Evolutionary conservation across 2,329 filamentous ascomycete species (phyloP), one percentile per base, ranked within the genome.

Genomic region (Leptographium wingfieldii): DNA sequence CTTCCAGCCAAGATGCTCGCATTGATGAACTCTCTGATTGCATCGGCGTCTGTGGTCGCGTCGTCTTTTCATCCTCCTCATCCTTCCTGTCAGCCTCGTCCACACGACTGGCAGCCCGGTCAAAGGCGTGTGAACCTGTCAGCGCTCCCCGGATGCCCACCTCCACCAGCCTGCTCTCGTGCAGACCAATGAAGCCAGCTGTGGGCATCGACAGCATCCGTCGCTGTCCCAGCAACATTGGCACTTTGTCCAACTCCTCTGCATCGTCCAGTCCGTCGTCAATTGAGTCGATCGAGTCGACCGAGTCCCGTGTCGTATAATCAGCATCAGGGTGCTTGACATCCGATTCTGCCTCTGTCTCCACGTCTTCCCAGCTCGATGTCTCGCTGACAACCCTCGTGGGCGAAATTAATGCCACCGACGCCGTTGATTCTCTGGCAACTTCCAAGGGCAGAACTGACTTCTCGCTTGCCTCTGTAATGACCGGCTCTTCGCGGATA

Each of bases 111-210:
- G 25, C 49, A 14, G 25, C 27, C 12, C 58, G 55, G 58, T 63
- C 65, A 55, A 67, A 67, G 0, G 66, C 65, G 2, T 66, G 65
- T 19, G 65, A 61, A 3, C 68, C 67, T 1, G 66, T 68, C 49
- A 71, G 63, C 3, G 70, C 69, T 14, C 67, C 65, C 16, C 68
- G 67, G 27, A 72, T 61, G 1, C 68, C 68, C 33, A 69, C 58
- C 14, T 66, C 65, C 9, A 65, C 62, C n/a, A 66, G 63, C 10
- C 62, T 64, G 7, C 63, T 62, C 61, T 69, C 68, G 59, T 66
- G 63, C 16, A 73, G 60, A 22, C 69, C 70, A 1, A 72, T 62
- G 57, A 66, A 66, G 31, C 70, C 69, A 2, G 69, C 66, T 0
- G 69, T 70, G 4, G 68, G 65, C n/a, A 68, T 31, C n/a, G 33